phyloP scores from a whole-genome alignment of 2,329 filamentous ascomycete genomes.

The Trichocomaceae sp. region DNA sequence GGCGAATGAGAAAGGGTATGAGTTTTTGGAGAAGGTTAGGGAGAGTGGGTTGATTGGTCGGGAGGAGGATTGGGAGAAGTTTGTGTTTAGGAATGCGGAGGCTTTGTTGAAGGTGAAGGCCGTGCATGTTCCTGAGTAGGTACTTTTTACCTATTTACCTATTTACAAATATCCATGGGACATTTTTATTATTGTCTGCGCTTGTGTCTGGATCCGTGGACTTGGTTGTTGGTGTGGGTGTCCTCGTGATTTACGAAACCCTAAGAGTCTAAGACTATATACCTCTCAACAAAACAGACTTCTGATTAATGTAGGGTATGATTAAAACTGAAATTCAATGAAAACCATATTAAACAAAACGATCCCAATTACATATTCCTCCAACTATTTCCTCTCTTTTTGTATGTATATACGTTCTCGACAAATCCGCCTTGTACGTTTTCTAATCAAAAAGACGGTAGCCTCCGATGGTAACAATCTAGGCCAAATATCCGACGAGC shows the following conservation, averaged over 20 bases:
- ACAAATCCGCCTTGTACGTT: neutral
- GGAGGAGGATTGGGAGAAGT: conserved; percentile 45
- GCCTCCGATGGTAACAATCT: neutral
- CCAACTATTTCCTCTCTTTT: neutral
- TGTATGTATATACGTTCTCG: neutral
- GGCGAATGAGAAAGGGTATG: conserved; percentile 43
- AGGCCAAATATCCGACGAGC: neutral
- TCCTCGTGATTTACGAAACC: neutral
- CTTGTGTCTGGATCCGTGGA: too few species aligned
- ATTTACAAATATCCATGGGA: too few species aligned
- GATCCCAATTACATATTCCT: neutral
- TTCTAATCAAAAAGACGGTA: neutral
- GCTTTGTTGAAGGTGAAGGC: conserved; percentile 30
- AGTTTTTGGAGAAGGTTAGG: conserved; percentile 45
- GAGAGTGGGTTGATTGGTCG: conserved; percentile 44
- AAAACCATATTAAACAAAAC: too few species aligned
- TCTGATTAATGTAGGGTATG: neutral
- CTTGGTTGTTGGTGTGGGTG: neutral
- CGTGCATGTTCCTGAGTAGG: neutral
- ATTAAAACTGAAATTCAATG: neutral
- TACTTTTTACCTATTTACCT: too few species aligned
- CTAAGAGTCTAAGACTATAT: neutral
- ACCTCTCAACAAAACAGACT: neutral
- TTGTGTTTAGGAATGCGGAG: conserved; percentile 49
- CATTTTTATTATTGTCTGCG: too few species aligned